A percentile compares a stretch with the other conserved stretches of the same genome.
These are phyloP conservation scores for Penicillium sp. DNA, from an alignment of 2,329 filamentous ascomycete genomes.

Conservation along the genomic window DNA sequence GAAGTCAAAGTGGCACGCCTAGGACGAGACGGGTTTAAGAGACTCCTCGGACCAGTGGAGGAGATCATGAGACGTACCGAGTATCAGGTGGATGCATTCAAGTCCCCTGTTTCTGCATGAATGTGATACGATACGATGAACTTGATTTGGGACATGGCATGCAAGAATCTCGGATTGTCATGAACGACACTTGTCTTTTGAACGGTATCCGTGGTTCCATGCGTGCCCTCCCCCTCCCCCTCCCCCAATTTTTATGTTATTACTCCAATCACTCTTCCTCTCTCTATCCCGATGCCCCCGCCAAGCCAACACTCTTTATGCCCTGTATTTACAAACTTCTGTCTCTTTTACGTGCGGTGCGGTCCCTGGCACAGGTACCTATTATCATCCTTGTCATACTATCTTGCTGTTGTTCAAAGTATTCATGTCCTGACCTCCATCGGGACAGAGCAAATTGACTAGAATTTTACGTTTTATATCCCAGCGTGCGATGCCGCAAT, in stretches of 20 bases:
- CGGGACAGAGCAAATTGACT: conserved; percentile 16
- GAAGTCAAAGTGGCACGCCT: conserved; percentile 91
- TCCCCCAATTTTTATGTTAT: neutral
- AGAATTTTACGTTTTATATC: conserved; percentile 5
- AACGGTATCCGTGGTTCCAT: neutral
- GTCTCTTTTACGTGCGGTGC: conserved; percentile 10
- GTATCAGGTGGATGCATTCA: conserved; percentile 35
- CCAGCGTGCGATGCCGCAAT: neutral
- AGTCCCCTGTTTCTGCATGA: conserved; percentile 24
- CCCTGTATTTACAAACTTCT: conserved; percentile 22
- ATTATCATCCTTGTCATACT: conserved; percentile 21
- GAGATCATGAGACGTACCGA: conserved; percentile 77
- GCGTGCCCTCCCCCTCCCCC: neutral
- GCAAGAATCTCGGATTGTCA: neutral
- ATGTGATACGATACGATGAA: conserved; percentile 19
- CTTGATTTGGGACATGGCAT: conserved; percentile 4
- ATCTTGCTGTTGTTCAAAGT: conserved; percentile 9
- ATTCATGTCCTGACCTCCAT: neutral
- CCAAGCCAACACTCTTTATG: conserved; percentile 19
- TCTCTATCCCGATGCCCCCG: conserved; percentile 3
- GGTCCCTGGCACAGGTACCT: conserved; percentile 16
- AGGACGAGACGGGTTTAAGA: conserved; percentile 91
- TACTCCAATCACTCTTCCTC: neutral
- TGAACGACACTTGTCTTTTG: neutral
- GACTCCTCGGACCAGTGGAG: conserved; percentile 86